Evolutionary conservation across 768 basidiomycete species (phyloP), one percentile per base, ranked within the genome.

Genomic region (Gloeophyllum trabeum): DNA sequence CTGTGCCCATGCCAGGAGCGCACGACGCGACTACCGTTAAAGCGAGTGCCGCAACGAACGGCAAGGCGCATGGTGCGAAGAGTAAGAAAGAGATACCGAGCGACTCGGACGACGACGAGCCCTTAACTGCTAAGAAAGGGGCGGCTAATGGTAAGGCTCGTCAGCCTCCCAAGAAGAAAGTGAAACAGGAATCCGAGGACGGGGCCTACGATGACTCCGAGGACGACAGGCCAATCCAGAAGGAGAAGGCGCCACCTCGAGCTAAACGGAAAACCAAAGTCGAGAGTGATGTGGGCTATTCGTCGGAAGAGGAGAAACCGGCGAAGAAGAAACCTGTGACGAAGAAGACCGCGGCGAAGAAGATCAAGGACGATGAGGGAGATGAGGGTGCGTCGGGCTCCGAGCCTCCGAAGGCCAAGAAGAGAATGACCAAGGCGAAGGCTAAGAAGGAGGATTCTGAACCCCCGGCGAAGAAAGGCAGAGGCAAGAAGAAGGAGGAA

Each of bases 331-430:
- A 58, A 7, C 57, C 70, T n/a, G 61, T 66, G 14, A 56, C 61
- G 23, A 62, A 62, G 46, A 53, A 52, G 36, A 19, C 54, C 21
- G 49, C 59, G 18, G 56, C 61, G 42, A 69, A 63, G 52, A 76
- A 72, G 49, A 48, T 60, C 36, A 79, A 78, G 62, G 79, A 76
- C 54, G 69, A 75, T 47, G 78, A 76, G 45, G n/a, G n/a, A n/a
- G n/a, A n/a, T n/a, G n/a, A n/a, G n/a, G n/a, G n/a, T n/a, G 68
- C 67, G 18, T 58, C 56, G n/a, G 51, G 54, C 32, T 59, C 68
- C n/a, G 68, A 54, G 26, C 47, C 61, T 10, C 30, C 39, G 60
- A 57, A 61, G 46, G 54, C 54, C 14, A 57, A 50, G 16, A 76
- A 70, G 49, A 55, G 47, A 45, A 70, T 71, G 58, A 74, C 61